Conservation (phyloP, 2,329 filamentous ascomycete species). For the Fusarium torulosum region DNA sequence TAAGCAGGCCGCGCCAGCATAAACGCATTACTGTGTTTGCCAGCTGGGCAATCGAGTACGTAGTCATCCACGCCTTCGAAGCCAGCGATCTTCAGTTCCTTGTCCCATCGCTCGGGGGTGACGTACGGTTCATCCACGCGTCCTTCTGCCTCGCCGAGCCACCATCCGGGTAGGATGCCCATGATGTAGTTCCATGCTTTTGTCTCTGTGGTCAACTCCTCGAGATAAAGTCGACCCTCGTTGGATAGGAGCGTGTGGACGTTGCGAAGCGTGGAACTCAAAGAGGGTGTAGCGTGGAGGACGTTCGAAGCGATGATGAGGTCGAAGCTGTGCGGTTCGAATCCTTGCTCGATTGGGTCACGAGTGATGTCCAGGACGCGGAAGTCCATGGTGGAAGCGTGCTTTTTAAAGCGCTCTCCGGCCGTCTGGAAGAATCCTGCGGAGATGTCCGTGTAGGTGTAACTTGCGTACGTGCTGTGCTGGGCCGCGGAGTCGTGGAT, state of each 20-base stretch:
- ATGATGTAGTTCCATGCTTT: constrained; percentile 47
- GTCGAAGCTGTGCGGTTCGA: constrained; percentile 46
- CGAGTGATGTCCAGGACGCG: constrained; percentile 51
- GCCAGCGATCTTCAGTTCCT: constrained; percentile 44
- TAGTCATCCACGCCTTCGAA: constrained; percentile 29
- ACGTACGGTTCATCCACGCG: constrained; percentile 47
- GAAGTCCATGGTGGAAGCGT: constrained; percentile 43
- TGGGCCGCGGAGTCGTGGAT: constrained; percentile 18
- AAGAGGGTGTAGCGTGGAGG: constrained; percentile 47
- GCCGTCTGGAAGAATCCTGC: constrained; percentile 48
- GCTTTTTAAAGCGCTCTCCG: constrained; percentile 33
- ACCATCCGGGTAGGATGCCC: constrained; percentile 51
- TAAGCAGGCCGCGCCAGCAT: constrained; percentile 8
- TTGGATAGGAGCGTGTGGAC: constrained; percentile 38
- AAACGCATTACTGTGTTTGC: constrained; percentile 6
- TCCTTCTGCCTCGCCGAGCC: constrained; percentile 49
- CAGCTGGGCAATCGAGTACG: constrained; percentile 9
- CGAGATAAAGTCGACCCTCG: constrained; percentile 9
- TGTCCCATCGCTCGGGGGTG: constrained; percentile 43
- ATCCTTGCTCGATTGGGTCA: constrained; percentile 48
- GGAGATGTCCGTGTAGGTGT: constrained; percentile 51
- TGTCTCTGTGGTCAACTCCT: neutral
- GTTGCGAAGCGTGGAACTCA: constrained; percentile 44
- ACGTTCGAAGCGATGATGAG: constrained; percentile 50
- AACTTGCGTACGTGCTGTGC: constrained; percentile 27